Conservation (phyloP, 2,329 filamentous ascomycete species). For the Pseudogymnoascus sp. region DNA sequence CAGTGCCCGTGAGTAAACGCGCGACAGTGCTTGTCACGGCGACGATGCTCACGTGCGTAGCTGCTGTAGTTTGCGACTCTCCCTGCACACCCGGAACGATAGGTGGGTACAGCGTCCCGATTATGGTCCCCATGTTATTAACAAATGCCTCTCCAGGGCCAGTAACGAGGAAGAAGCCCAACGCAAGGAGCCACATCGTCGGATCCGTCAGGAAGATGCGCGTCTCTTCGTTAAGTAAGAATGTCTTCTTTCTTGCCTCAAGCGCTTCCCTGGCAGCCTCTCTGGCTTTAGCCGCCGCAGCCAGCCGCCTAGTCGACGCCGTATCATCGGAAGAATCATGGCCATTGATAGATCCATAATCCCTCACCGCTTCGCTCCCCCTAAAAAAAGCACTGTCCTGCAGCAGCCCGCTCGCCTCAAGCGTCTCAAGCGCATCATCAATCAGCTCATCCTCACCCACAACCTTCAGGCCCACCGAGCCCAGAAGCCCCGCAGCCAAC, state of each 20-base stretch:
- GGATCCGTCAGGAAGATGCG: conserved; percentile 73
- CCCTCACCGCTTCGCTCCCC: conserved; percentile 22
- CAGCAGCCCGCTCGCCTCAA: conserved; percentile 81
- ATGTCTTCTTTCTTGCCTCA: conserved; percentile 67
- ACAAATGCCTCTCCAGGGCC: conserved; percentile 97
- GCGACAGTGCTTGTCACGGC: conserved; percentile 85
- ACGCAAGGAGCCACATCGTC: conserved; percentile 92
- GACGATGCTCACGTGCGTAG: conserved; percentile 89
- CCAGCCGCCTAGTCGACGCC: conserved; percentile 27
- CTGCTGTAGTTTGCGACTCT: conserved; percentile 39
- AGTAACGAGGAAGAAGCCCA: conserved; percentile 85
- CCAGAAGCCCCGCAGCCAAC: conserved; percentile 60
- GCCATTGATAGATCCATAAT: conserved; percentile 51
- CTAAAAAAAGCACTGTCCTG: conserved; percentile 66
- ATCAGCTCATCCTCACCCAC: conserved; percentile 83
- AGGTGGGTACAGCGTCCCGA: conserved; percentile 70
- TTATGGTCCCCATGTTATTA: conserved; percentile 92
- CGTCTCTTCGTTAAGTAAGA: conserved; percentile 87
- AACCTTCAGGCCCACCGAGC: conserved; percentile 65
- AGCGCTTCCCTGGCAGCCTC: conserved; percentile 34
- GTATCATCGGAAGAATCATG: conserved; percentile 35
- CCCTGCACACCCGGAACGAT: conserved; percentile 34
- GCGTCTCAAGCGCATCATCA: conserved; percentile 78
- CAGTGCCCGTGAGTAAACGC: conserved; percentile 76
- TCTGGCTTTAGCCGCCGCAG: conserved; percentile 18